Conservation (phyloP, 2,329 filamentous ascomycete genomes). For the Apiospora marii region DNA sequence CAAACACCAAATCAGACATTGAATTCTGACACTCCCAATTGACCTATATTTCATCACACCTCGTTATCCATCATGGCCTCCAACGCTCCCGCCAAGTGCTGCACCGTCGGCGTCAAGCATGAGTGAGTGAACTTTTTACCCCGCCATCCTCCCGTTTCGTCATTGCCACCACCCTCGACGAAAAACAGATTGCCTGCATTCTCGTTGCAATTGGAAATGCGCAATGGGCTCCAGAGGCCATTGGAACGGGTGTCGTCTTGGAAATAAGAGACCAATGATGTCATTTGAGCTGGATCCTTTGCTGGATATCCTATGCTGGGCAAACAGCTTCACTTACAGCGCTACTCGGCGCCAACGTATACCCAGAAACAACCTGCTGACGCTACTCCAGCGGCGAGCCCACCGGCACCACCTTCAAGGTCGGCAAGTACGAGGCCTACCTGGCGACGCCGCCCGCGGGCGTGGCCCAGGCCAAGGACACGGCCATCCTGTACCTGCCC, state of each 20-base stretch:
- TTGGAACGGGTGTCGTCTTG: neutral
- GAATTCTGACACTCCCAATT: neutral
- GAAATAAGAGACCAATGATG: neutral
- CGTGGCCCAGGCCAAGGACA: constrained; percentile 45
- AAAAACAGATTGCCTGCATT: neutral
- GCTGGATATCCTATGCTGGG: neutral
- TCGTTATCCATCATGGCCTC: constrained; percentile 56
- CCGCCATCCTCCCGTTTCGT: constrained; percentile 21
- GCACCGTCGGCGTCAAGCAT: constrained; percentile 59
- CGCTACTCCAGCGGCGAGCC: constrained; percentile 53
- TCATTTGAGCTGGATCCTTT: neutral
- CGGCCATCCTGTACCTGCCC: constrained; percentile 55
- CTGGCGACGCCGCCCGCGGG: constrained; percentile 54
- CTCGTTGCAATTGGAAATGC: neutral
- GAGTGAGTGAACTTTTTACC: constrained; percentile 51
- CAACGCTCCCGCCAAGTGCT: constrained; percentile 60
- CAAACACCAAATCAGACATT: neutral
- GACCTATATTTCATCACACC: neutral
- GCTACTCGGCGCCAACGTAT: neutral
- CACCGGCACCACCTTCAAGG: constrained; percentile 54
- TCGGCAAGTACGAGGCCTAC: constrained; percentile 59
- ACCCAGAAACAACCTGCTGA: neutral
- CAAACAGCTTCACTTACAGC: neutral
- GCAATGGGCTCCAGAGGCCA: neutral
- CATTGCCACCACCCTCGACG: neutral